Evolutionary conservation across 768 basidiomycete species (phyloP), one percentile per base, ranked within the genome.

Genomic region (Leccinum disarticulatum): DNA sequence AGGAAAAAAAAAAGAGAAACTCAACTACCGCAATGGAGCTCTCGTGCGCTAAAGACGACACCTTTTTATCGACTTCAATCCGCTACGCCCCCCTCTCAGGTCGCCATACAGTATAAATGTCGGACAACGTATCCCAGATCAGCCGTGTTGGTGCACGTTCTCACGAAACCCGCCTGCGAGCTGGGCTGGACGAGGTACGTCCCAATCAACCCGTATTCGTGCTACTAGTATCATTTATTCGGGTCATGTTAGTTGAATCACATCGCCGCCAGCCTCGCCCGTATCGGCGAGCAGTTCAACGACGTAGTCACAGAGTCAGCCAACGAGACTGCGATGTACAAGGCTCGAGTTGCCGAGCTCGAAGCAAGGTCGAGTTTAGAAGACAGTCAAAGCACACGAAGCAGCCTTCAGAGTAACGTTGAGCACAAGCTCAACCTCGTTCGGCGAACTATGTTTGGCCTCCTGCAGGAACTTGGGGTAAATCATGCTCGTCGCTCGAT

Each of bases 391-490:
- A 61, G 58, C 52, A 64, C 77, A 19, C 68, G 67, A 38, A 61
- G 60, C 31, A 70, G 69, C 62, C 80, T 76, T 49, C 67, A 71
- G 19, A 76, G 75, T 25, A 73, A 67, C 2, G 66, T 75, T 52
- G 58, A 74, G 19, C 72, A 61, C 57, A 72, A 75, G 49, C 35
- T 73, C 2, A 65, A 58, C 9, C 73, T 78, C 52, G 70, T 79
- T 30, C 69, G 74, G 19, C 77, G 73, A 60, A 75, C 81, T 14
- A 71, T 83, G 56, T 65, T 71, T 41, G 76, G 79, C 59, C 68
- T 84, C 30, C 54, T 83, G 15, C 70, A 77, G 30, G 79, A 81
- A 58, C 72, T 74, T 49, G 76, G 78, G 68, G 72, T 78, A 65
- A 66, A 61, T 1, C 54, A 25, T 13, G 25, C 22, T 7, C 14